A percentile compares a stretch with the other conserved stretches of the same genome.
These are phyloP conservation scores for Lasiodiplodia hormozganensis DNA, from an alignment of 2,329 filamentous ascomycete species.

Conservation along the genomic window DNA sequence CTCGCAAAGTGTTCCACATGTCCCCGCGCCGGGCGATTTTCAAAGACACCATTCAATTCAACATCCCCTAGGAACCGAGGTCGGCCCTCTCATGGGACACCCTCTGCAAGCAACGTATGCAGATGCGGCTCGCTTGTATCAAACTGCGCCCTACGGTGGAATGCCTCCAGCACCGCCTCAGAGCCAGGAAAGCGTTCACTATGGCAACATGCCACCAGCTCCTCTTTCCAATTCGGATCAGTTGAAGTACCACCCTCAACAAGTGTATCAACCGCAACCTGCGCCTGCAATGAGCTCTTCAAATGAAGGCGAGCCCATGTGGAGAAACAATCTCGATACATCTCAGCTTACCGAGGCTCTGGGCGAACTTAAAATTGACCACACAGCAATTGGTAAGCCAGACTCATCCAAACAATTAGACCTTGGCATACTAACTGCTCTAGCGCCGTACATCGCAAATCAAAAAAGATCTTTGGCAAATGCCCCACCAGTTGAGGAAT, in stretches of 20 bases:
- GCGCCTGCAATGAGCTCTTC: conserved; percentile 43
- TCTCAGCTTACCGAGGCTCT: conserved; percentile 80
- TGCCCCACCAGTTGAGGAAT: conserved; percentile 73
- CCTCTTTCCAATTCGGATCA: conserved; percentile 41
- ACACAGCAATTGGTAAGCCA: conserved; percentile 78
- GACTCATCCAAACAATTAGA: conserved; percentile 23
- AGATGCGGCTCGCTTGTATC: conserved; percentile 43
- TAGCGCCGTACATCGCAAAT: conserved; percentile 83
- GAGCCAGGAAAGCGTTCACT: conserved; percentile 44
- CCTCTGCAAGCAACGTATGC: conserved; percentile 36
- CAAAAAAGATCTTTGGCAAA: conserved; percentile 64
- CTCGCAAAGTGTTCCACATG: conserved; percentile 39
- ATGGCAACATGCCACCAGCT: conserved; percentile 43
- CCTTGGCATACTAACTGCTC: conserved; percentile 31
- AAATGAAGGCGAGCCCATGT: conserved; percentile 58
- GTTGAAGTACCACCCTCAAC: conserved; percentile 43
- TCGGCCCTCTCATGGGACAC: conserved; percentile 20
- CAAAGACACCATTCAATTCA: conserved; percentile 42
- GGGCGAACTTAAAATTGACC: conserved; percentile 85
- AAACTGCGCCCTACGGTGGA: conserved; percentile 44
- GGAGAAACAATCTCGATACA: conserved; percentile 49
- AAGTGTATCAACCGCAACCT: conserved; percentile 40
- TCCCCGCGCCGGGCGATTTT: conserved; percentile 50
- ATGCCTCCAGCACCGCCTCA: conserved; percentile 33
- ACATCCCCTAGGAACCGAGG: conserved; percentile 33